A percentile compares a stretch with the other conserved stretches of the same genome.
Conservation (phyloP, 2,329 filamentous ascomycete genomes). For the Fusarium sp. region DNA sequence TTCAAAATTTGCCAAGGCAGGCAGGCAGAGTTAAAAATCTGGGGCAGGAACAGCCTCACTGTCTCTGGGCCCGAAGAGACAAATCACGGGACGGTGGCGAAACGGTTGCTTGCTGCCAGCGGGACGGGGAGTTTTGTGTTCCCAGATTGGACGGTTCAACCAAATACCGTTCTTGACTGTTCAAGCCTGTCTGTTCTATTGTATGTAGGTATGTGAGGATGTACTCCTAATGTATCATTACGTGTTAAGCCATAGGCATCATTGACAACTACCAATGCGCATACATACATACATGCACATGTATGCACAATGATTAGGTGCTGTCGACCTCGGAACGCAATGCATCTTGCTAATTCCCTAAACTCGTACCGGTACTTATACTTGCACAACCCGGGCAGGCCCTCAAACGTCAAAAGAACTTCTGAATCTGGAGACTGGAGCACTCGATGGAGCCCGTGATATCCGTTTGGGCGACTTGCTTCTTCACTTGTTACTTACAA, state of each 20-base stretch:
- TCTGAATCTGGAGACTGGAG: conserved; percentile 28
- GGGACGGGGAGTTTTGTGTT: conserved; percentile 38
- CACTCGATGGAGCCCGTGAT: conserved; percentile 13
- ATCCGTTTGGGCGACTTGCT: neutral
- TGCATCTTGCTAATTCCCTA: neutral
- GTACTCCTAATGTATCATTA: conserved; percentile 27
- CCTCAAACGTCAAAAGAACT: conserved; percentile 8
- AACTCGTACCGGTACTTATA: neutral
- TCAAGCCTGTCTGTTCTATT: conserved; percentile 20
- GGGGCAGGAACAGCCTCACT: conserved; percentile 20
- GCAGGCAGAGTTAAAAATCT: conserved; percentile 32
- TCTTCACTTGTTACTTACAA: neutral
- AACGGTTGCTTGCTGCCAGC: conserved; percentile 25
- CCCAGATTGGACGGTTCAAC: conserved; percentile 18
- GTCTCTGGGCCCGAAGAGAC: neutral
- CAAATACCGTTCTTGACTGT: conserved; percentile 5
- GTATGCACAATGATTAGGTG: conserved; percentile 6
- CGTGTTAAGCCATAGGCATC: conserved; percentile 28
- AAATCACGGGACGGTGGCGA: conserved; percentile 34
- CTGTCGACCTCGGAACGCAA: conserved; percentile 3
- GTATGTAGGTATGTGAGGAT: no score
- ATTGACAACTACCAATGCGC: conserved; percentile 12
- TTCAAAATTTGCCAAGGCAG: conserved; percentile 4
- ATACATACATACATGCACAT: neutral
- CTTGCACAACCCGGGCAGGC: neutral